Percentiles rank a stretch among this genome's conserved stretches.
phyloP scores from a whole-genome alignment of 176 grass and related monocot species.

The Phoenix roebelenii region DNA sequence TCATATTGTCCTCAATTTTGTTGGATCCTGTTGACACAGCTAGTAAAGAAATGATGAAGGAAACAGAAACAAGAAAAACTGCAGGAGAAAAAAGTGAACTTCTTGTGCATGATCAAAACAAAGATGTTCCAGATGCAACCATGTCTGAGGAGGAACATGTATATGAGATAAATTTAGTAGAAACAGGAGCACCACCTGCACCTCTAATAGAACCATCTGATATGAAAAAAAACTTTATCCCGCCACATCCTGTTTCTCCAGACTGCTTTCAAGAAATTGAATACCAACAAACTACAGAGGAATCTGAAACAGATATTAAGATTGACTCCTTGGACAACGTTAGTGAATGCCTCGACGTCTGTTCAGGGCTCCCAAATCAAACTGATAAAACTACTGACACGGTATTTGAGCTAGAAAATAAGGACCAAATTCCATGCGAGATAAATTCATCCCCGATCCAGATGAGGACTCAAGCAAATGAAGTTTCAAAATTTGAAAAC shows the following conservation, averaged over 20 bases:
- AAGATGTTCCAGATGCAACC: not conserved
- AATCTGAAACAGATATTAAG: not conserved
- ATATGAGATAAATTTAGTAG: conserved; percentile 2
- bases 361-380: conserved; percentile 1
- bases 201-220: not conserved
- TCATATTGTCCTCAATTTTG: not conserved
- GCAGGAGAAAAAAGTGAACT: not conserved
- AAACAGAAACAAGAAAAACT: no score
- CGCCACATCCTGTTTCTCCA: not conserved
- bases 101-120: not conserved
- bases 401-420: not conserved
- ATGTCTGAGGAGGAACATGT: not conserved
- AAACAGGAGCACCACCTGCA: not conserved
- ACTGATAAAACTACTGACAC: not conserved
- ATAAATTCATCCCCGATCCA: not conserved
- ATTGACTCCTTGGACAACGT: not conserved
- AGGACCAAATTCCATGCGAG: not conserved
- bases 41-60: not conserved
- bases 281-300: not conserved
- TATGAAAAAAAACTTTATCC: not conserved
- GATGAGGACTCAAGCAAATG: not conserved
- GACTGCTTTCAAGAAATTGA: not conserved
- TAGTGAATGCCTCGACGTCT: not conserved
- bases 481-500: conserved; percentile 1
- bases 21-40: not conserved